A percentile compares a stretch with the other conserved stretches of the same genome.
Evolutionary conservation across 352 stramenopile genomes (phyloP).

Genomic region (Phytophthora citricola): DNA sequence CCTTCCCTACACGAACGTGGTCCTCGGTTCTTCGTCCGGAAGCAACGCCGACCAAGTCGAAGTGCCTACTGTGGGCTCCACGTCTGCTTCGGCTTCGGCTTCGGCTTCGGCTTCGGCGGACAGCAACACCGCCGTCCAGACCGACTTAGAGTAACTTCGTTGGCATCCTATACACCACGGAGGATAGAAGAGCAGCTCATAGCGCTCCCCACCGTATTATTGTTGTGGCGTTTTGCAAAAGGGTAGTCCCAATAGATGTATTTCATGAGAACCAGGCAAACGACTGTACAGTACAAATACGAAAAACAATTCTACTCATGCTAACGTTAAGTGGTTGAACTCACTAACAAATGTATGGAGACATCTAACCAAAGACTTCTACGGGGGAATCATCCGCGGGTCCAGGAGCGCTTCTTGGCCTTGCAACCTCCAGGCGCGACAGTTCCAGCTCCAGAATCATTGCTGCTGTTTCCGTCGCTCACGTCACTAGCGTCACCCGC

Average conservation of each 20-base stretch:
- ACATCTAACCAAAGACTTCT: not conserved
- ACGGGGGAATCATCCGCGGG: not conserved
- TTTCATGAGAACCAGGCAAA: constrained; percentile 6
- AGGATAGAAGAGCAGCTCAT: constrained; percentile 7
- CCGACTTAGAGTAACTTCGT: constrained; percentile 20
- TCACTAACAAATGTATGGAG: constrained; percentile 1
- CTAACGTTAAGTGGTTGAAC: not conserved
- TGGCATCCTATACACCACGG: not conserved
- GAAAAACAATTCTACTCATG: constrained; percentile 5
- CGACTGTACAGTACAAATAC: not conserved
- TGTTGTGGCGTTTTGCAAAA: constrained; percentile 24
- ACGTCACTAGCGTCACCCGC: constrained; percentile 3
- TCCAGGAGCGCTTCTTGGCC: constrained; percentile 15
- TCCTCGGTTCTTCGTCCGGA: too few species aligned
- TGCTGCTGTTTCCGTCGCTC: not conserved
- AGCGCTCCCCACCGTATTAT: constrained; percentile 12
- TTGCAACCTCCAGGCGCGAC: constrained; percentile 21
- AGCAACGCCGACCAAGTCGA: too few species aligned
- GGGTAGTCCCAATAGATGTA: constrained; percentile 16
- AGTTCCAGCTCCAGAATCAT: constrained; percentile 14
- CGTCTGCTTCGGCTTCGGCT: constrained; percentile 10
- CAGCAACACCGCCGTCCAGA: constrained; percentile 1
- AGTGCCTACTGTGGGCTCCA: not conserved
- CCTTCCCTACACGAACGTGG: too few species aligned
- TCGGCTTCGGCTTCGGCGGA: not conserved